These are phyloP conservation scores for Crithidia acanthocephali DNA, from an alignment of 208 protist genomes.

Conservation along the genomic window DNA sequence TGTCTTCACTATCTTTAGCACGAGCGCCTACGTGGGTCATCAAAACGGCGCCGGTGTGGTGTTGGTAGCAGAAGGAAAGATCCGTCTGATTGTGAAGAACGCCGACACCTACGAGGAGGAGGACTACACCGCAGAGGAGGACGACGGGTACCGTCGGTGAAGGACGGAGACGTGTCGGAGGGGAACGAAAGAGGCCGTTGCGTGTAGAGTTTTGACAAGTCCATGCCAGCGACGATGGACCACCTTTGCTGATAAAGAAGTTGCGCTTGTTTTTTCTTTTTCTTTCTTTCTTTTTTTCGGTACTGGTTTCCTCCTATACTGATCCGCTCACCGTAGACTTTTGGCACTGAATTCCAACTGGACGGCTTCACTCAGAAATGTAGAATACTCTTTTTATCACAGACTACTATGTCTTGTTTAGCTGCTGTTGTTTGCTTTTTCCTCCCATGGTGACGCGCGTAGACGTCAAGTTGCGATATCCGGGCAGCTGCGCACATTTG, in stretches of 20 bases:
- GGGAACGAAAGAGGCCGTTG: neutral
- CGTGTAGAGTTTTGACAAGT: too few species aligned
- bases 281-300: neutral
- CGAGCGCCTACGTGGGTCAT: constrained; percentile 92
- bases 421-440: too few species aligned
- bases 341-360: too few species aligned
- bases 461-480: too few species aligned
- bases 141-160: constrained; percentile 31
- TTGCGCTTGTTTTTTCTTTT: too few species aligned
- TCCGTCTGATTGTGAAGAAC: constrained; percentile 92
- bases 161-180: neutral
- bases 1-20: constrained; percentile 95
- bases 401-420: too few species aligned
- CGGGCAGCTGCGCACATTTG: too few species aligned
- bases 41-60: constrained; percentile 92
- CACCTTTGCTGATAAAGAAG: too few species aligned
- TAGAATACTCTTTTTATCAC: neutral
- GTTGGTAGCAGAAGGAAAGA: constrained; percentile 87
- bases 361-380: neutral
- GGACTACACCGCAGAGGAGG: constrained; percentile 42
- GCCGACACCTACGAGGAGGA: constrained; percentile 73
- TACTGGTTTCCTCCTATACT: too few species aligned
- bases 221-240: too few species aligned
- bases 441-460: too few species aligned
- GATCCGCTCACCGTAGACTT: too few species aligned